A percentile compares a stretch with the other conserved stretches of the same genome.
Conservation (phyloP, 768 basidiomycete genomes). For the Rhodotorula graminis region DNA sequence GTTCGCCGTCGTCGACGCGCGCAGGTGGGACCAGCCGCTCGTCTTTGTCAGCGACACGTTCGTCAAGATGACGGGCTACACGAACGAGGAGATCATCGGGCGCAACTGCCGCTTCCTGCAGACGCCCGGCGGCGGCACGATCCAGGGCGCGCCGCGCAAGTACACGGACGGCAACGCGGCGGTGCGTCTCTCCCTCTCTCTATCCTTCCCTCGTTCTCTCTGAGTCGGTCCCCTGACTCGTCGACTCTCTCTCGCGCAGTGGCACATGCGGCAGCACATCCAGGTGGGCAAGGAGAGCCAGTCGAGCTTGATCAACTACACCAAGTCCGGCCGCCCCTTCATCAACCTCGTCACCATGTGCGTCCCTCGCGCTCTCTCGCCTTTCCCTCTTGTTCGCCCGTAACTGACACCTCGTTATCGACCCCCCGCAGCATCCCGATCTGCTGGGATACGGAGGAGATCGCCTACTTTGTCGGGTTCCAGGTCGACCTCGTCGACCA, state of each 20-base stretch:
- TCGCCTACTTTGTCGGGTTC: slow-evolving; percentile 88
- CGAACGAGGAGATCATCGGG: slow-evolving; percentile 65
- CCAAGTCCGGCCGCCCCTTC: slow-evolving; percentile 76
- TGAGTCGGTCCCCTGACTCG: too few species aligned
- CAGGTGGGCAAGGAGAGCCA: slow-evolving; percentile 81
- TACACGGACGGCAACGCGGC: slow-evolving; percentile 65
- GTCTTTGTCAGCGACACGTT: slow-evolving; percentile 87
- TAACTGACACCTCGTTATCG: too few species aligned
- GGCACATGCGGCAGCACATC: slow-evolving; percentile 63
- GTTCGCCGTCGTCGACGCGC: slow-evolving; percentile 66
- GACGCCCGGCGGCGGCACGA: slow-evolving; percentile 61
- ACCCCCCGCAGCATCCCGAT: slow-evolving; percentile 67
- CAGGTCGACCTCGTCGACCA: slow-evolving; percentile 91
- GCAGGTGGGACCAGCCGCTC: slow-evolving; percentile 49
- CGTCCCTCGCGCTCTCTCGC: slow-evolving; percentile 38
- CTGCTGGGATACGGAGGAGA: slow-evolving; percentile 65
- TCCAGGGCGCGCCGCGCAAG: slow-evolving; percentile 54
- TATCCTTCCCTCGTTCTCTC: too few species aligned
- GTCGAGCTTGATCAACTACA: slow-evolving; percentile 77
- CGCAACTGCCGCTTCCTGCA: slow-evolving; percentile 88
- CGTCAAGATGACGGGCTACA: slow-evolving; percentile 52
- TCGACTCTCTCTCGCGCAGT: slow-evolving; percentile 6
- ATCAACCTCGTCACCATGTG: slow-evolving; percentile 67
- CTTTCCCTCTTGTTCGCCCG: background rate
- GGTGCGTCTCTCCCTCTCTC: background rate